A percentile compares a stretch with the other conserved stretches of the same genome.
These are phyloP conservation scores for Acrocalymma vagum DNA, from an alignment of 2,329 filamentous ascomycete genomes.

Conservation along the genomic window DNA sequence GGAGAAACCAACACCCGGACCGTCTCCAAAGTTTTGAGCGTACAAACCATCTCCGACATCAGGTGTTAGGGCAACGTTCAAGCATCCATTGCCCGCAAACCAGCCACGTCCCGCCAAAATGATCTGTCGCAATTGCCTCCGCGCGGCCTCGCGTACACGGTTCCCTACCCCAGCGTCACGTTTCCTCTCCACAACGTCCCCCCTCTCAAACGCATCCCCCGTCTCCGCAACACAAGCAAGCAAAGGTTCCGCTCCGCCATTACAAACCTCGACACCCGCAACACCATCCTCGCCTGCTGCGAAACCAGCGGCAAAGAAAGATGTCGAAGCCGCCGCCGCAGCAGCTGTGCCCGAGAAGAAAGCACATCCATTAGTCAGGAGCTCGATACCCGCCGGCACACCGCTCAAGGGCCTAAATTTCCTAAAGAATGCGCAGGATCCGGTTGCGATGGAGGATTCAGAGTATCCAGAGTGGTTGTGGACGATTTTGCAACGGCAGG, in stretches of 20 bases:
- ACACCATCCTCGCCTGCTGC: constrained; percentile 45
- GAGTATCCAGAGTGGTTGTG: constrained; percentile 86
- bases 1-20: constrained; percentile 14
- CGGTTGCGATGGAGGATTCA: constrained; percentile 75
- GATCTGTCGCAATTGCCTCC: constrained; percentile 51
- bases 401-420: constrained; percentile 79
- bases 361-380: constrained; percentile 40
- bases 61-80: no score
- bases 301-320: constrained; percentile 30
- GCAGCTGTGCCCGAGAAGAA: constrained; percentile 41
- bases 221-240: constrained; percentile 34
- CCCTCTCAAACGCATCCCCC: constrained; percentile 32
- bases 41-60: background rate
- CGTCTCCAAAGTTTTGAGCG: constrained; percentile 27
- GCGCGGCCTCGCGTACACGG: constrained; percentile 36
- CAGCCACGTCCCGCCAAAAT: constrained; percentile 31
- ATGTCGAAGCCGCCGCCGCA: constrained; percentile 31
- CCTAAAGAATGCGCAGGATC: constrained; percentile 75
- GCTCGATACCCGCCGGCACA: constrained; percentile 72
- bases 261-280: constrained; percentile 55
- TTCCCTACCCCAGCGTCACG: constrained; percentile 16
- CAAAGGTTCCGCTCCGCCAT: constrained; percentile 38
- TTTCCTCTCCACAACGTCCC: constrained; percentile 35
- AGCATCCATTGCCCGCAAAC: constrained; percentile 1
- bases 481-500: constrained; percentile 70